phyloP scores from a whole-genome alignment of 345 rosid species.

The Rhodamnia argentea region DNA sequence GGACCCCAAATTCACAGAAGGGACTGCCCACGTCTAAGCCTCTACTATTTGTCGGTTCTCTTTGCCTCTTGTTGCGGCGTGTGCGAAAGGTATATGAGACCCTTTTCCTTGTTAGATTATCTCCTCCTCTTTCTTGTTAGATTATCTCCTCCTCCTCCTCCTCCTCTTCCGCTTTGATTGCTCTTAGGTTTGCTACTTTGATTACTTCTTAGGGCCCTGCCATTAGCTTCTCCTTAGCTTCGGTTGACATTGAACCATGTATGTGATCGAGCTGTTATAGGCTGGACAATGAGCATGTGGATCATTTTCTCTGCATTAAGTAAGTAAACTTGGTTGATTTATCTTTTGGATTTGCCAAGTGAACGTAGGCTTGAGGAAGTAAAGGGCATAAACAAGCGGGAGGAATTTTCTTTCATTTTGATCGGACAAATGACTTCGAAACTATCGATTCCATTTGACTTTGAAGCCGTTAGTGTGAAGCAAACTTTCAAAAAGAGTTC shows the following conservation, averaged over 20 bases:
- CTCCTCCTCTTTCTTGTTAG: not conserved
- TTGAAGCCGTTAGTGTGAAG: not conserved
- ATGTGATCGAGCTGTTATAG: not conserved
- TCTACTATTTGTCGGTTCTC: not conserved
- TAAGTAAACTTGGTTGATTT: not conserved
- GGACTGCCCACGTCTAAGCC: slow-evolving; percentile 38
- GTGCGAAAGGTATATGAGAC: not conserved
- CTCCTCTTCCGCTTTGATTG: not conserved
- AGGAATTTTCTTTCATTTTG: not conserved
- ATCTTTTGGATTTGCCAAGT: not conserved
- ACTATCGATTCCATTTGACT: not conserved
- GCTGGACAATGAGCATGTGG: not conserved
- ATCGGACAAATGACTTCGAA: not conserved
- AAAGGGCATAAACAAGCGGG: not conserved
- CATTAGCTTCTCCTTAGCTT: not conserved
- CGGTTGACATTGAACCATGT: not conserved
- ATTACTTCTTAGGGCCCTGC: not conserved
- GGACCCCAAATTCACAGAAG: slow-evolving; percentile 49
- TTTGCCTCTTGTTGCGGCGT: not conserved
- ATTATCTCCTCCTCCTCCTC: not conserved
- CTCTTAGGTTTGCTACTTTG: not conserved
- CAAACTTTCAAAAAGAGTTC: not conserved
- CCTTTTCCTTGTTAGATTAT: not conserved
- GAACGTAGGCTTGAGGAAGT: not conserved
- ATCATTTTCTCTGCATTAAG: not conserved